Base-by-base conservation (phyloP, 164 flowering plant species). In the Euptelea pleiosperma region DNA sequence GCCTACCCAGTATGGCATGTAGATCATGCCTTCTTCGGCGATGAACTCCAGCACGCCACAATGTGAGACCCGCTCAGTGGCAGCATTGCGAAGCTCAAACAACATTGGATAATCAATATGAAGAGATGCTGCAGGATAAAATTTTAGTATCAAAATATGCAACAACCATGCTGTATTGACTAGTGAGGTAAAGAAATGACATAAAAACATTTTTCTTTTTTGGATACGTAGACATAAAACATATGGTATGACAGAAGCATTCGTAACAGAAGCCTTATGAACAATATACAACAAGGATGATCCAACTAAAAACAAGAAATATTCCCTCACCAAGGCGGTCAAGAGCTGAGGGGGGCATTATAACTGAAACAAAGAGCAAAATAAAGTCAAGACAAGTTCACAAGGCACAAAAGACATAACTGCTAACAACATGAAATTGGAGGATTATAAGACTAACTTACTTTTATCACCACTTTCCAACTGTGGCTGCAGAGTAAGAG, bases 1-100 rank as follows among this genome's bases (percentile, higher is more conserved):
- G 15, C 77, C 29, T 77, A 84, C 93, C 93, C 96, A 89, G 54
- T 89, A 79, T 43, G 94, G 94, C 91, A 89, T 77, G 63, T 88
- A 93, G 58, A 93, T 81, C 90, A 86, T 76, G 73, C 99, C 97
- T 65, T 93, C 99, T 72, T 93, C 97, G 8, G 99, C 97, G 75
- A 83, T 85, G 74, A 93, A 90, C 82, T 93, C 97, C 61, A 92
- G 78, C 48, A 93, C 96, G 57, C 99, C 97, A 77, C 99, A 93
- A 53, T 90, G 97, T 22, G 99, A 93, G 44, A 83, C 77, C 30
- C 96, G 77, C 59, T 81, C 82, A n/a, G 89, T 71, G 45, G 79
- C 77, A 64, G 75, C 72, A 79, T 93, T 93, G 24, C 62, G 76
- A 40, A 93, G 88, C 72, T 93, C 96, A 73, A 93, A 93, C 72